Evolutionary conservation across 257 asterid genomes (phyloP).

Genomic region (Perilla frutescens): DNA sequence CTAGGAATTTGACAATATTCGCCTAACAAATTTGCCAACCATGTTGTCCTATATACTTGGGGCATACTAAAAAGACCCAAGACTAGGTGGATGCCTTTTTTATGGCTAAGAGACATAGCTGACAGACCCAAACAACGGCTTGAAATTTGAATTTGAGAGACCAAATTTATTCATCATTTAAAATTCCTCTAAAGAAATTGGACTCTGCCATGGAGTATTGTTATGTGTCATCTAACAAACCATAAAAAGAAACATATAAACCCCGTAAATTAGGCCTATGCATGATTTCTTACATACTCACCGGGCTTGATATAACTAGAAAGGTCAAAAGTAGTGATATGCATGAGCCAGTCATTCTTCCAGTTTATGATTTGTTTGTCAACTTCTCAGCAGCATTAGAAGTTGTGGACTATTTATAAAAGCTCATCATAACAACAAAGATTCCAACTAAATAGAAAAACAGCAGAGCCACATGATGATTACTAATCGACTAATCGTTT

Average conservation of each 20-base stretch:
- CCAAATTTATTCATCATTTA: slow-evolving; percentile 12
- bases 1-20: not conserved
- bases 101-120: not conserved
- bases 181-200: slow-evolving; percentile 6
- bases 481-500: not conserved
- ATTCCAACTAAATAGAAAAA: not conserved
- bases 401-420: too few species aligned
- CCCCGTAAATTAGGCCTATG: not conserved
- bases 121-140: not conserved
- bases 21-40: too few species aligned
- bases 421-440: not conserved
- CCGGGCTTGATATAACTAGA: not conserved
- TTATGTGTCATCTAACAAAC: not conserved
- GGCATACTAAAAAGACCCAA: too few species aligned
- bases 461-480: too few species aligned
- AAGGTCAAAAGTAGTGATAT: not conserved
- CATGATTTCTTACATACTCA: too few species aligned
- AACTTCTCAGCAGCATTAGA: too few species aligned
- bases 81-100: too few species aligned
- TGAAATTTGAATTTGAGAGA: not conserved
- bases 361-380: too few species aligned
- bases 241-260: not conserved
- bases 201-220: slow-evolving; percentile 11
- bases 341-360: not conserved
- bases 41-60: too few species aligned